phyloP scores from a whole-genome alignment of 2,329 filamentous ascomycete species.

The Mycogone perniciosa region DNA sequence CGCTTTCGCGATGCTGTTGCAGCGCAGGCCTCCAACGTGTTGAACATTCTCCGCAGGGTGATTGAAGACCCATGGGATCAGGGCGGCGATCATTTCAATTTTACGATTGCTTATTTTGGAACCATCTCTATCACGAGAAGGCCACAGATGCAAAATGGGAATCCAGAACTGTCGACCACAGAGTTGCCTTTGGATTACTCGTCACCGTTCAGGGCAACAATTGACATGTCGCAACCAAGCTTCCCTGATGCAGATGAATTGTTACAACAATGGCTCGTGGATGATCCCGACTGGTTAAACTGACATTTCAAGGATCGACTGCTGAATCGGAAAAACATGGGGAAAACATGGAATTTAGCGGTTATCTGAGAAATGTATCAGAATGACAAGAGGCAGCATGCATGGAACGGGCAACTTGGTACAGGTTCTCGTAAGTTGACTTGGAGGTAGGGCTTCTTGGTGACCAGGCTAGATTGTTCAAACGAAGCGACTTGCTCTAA shows the following conservation, averaged over 20 bases:
- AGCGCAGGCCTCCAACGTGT: constrained; percentile 3
- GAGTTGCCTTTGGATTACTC: background rate
- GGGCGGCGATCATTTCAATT: background rate
- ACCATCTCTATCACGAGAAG: background rate
- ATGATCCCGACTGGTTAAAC: background rate
- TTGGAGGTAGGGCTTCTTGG: no score
- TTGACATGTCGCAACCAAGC: background rate
- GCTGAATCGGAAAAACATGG: no score
- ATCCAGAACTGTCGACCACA: background rate
- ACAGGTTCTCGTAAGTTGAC: no score
- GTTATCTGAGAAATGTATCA: no score
- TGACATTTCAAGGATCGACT: background rate
- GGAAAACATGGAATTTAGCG: no score
- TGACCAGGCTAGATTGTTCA: no score
- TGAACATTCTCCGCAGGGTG: background rate
- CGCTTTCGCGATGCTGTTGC: constrained; percentile 5
- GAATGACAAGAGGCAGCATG: no score
- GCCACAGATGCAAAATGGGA: background rate
- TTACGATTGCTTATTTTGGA: background rate
- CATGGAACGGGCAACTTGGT: no score
- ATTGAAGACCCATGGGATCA: background rate
- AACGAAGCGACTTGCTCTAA: no score
- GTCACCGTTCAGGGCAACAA: background rate
- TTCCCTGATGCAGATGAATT: background rate
- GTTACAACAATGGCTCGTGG: background rate